These are phyloP conservation scores for Tulasnella sp. DNA, from an alignment of 768 basidiomycete species.

Conservation along the genomic window DNA sequence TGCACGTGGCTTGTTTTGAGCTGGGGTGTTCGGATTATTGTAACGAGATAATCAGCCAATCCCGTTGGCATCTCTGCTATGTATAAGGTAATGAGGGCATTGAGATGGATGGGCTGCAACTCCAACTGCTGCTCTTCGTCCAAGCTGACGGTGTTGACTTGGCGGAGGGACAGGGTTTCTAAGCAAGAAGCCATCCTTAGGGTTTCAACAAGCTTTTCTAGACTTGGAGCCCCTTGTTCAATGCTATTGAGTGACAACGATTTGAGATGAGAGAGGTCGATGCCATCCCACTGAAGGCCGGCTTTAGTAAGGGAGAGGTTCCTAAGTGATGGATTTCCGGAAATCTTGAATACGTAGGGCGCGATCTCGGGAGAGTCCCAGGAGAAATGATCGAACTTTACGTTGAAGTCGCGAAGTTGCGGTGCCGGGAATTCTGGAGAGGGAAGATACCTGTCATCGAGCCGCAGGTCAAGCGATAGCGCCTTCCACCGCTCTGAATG, in stretches of 20 bases:
- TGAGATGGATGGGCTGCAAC: not conserved
- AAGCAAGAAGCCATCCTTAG: not conserved
- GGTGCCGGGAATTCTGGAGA: not conserved
- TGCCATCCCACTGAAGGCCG: not conserved
- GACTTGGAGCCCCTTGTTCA: not conserved
- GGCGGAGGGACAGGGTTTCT: not conserved
- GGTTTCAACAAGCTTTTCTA: not conserved
- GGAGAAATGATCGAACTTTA: not conserved
- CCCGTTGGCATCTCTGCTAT: not conserved
- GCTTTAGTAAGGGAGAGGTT: not conserved
- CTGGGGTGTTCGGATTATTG: not conserved
- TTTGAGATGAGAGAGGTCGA: not conserved
- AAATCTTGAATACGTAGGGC: not conserved
- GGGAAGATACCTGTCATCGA: not conserved
- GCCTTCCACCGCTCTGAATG: not conserved
- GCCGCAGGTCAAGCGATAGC: not conserved
- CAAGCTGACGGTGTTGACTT: not conserved
- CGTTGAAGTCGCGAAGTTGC: not conserved
- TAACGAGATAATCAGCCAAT: not conserved
- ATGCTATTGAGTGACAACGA: not conserved
- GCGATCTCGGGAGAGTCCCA: no score
- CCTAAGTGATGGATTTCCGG: not conserved
- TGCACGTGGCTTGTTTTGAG: not conserved
- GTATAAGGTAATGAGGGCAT: not conserved
- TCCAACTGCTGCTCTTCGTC: not conserved